Evolutionary conservation across 176 grass and related monocot species (phyloP), one percentile per base, ranked within the genome.

Genomic region (Carex kokanica): DNA sequence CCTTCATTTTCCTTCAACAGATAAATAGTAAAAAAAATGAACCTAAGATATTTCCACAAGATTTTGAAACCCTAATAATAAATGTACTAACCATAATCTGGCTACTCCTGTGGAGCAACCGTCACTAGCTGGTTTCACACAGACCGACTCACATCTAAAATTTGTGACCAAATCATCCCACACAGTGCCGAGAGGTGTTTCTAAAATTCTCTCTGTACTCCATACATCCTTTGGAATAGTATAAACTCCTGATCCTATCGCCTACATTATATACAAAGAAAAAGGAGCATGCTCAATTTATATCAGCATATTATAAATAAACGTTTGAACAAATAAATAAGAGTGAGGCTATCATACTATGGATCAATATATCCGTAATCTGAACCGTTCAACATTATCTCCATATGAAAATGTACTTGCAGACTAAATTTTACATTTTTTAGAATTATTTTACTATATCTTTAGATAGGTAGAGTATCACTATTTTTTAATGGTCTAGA

Each of bases 31-130:
- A 47, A 40, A 70, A 69, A 70, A 70, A 70, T 7, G 16, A 41
- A 71, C n/a, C 15, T 45, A 45, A 72, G 34, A 10, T 72, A 86
- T 17, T 25, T 41, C n/a, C 47, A 69, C 17, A 10, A 13, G n/a
- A n/a, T 54, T 62, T 23, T 54, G 23, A 75, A 75, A 75, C 23
- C 29, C 20, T 52, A 27, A 75, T 54, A 11, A 54, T 27, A 74
- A 74, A 52, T 75, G 10, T 13, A 84, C 79, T 86, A 87, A 94
- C 95, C 95, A 83, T 65, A 98, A 78, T 93, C 95, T 94, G 85
- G 92, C 95, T 65, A 98, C 92, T 79, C 95, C 95, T 91, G 95
- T 98, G 43, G 95, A 98, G 84, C 95, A 98, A 71, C 95, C 95
- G 23, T 98, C 95, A 85, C 90, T 72, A 88, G 90, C 86, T 82